Percentiles rank a stretch among this genome's conserved stretches.
These are phyloP conservation scores for Chrysoporthe deuterocubensis DNA, from an alignment of 2,329 filamentous ascomycete genomes.

Conservation along the genomic window DNA sequence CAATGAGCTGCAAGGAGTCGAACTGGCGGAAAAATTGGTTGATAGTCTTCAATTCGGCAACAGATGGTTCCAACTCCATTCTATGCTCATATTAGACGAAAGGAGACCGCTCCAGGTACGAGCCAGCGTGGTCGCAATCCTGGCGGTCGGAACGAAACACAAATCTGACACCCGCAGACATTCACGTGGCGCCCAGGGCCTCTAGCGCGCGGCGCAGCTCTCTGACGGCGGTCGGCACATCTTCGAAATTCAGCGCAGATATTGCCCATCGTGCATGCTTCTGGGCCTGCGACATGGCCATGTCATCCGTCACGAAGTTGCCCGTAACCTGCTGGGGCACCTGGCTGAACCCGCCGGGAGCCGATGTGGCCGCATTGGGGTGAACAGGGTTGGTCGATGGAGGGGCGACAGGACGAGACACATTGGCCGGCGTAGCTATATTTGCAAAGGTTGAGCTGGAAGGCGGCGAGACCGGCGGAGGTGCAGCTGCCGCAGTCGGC, in stretches of 20 bases:
- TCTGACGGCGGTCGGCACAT: slow-evolving; percentile 85
- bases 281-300: slow-evolving; percentile 76
- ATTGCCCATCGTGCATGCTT: slow-evolving; percentile 98
- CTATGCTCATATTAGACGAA: slow-evolving; percentile 18
- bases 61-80: slow-evolving; percentile 24
- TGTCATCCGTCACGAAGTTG: slow-evolving; percentile 59
- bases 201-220: slow-evolving; percentile 79
- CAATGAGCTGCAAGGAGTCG: background rate
- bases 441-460: slow-evolving; percentile 28
- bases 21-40: background rate
- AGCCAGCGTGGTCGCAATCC: background rate
- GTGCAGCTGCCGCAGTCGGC: slow-evolving; percentile 36
- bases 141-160: slow-evolving; percentile 1
- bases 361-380: slow-evolving; percentile 13
- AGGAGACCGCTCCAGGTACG: background rate
- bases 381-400: slow-evolving; percentile 18
- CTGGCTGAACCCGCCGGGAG: slow-evolving; percentile 31
- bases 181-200: slow-evolving; percentile 65
- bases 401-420: slow-evolving; percentile 29
- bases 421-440: slow-evolving; percentile 30
- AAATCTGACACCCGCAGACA: background rate
- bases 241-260: slow-evolving; percentile 94
- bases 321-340: slow-evolving; percentile 29
- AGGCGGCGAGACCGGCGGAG: slow-evolving; percentile 34
- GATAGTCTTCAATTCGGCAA: slow-evolving; percentile 15